A percentile compares a stretch with the other conserved stretches of the same genome.
Evolutionary conservation across 2,329 filamentous ascomycete genomes (phyloP).

Genomic region (Penicillium oxalicum): DNA sequence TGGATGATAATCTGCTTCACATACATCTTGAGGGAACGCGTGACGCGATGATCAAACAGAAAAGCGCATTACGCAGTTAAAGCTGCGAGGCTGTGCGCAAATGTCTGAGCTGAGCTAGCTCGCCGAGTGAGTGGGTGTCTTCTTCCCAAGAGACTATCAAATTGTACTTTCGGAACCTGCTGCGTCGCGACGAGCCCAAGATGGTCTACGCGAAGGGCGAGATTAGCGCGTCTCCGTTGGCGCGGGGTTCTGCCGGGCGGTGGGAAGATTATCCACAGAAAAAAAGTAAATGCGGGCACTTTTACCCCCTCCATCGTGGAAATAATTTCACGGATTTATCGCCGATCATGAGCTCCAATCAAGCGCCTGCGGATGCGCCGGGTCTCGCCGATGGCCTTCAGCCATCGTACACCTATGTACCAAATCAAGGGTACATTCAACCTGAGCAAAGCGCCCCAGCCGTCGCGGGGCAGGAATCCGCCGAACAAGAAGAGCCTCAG

Average conservation of each 20-base stretch:
- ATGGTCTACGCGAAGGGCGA: slow-evolving; percentile 16
- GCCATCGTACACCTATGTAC: slow-evolving; percentile 46
- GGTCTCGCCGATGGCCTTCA: slow-evolving; percentile 41
- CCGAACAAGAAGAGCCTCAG: slow-evolving; percentile 35
- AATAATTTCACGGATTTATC: background rate
- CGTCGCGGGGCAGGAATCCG: slow-evolving; percentile 28
- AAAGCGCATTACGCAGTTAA: slow-evolving; percentile 27
- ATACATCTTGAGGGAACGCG: slow-evolving; percentile 61
- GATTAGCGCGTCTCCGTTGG: slow-evolving; percentile 22
- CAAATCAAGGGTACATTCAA: slow-evolving; percentile 45
- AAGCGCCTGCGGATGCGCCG: slow-evolving; percentile 13
- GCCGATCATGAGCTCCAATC: slow-evolving; percentile 23
- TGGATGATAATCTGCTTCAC: slow-evolving; percentile 99
- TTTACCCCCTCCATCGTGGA: slow-evolving; percentile 12
- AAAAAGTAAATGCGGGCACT: slow-evolving; percentile 20
- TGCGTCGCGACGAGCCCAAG: slow-evolving; percentile 11
- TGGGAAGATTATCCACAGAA: slow-evolving; percentile 21
- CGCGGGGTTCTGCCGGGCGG: slow-evolving; percentile 38
- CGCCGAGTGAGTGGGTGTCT: background rate
- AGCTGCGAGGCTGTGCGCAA: slow-evolving; percentile 5
- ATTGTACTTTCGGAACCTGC: background rate
- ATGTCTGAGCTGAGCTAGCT: background rate
- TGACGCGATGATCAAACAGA: slow-evolving; percentile 25
- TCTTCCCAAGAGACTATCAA: slow-evolving; percentile 1
- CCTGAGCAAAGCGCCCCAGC: slow-evolving; percentile 30